These are phyloP conservation scores for Hyphopichia fennica DNA, from an alignment of 1,139 yeast genomes.

Conservation along the genomic window DNA sequence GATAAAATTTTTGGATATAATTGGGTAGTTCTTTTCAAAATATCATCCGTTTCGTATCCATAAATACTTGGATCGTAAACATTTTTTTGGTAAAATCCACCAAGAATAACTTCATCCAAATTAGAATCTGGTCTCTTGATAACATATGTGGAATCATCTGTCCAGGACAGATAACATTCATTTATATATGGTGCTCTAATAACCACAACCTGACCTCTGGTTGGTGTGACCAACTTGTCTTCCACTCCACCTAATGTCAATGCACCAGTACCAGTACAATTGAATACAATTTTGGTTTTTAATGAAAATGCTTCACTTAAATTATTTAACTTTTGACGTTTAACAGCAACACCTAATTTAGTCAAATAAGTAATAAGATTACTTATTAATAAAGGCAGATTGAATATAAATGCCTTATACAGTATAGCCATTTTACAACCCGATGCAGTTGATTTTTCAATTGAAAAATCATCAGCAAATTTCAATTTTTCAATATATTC, in stretches of 20 bases:
- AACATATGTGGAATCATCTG: conserved; percentile 57
- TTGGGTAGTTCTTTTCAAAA: conserved; percentile 54
- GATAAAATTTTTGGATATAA: conserved; percentile 53
- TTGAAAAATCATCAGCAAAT: conserved; percentile 7
- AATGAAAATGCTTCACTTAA: conserved; percentile 9
- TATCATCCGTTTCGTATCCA: conserved; percentile 54
- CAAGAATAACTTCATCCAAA: conserved; percentile 57
- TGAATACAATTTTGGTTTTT: conserved; percentile 51
- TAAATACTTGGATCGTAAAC: conserved; percentile 60
- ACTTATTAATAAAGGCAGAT: conserved; percentile 19
- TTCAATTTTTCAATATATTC: background rate
- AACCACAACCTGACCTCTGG: conserved; percentile 70
- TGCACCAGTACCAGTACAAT: conserved; percentile 72
- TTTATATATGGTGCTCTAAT: conserved; percentile 56
- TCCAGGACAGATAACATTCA: conserved; percentile 51
- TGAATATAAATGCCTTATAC: conserved; percentile 22
- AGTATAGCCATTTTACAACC: background rate
- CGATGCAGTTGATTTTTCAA: background rate
- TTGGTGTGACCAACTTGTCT: conserved; percentile 56
- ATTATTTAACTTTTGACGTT: conserved; percentile 8
- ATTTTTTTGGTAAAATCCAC: conserved; percentile 63
- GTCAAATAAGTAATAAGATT: conserved; percentile 10
- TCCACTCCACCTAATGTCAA: conserved; percentile 54
- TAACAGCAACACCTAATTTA: conserved; percentile 12
- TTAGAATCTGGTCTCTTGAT: conserved; percentile 67